Base-by-base conservation (phyloP, 169 alveolate species). In the Sarcocystis neurona region DNA sequence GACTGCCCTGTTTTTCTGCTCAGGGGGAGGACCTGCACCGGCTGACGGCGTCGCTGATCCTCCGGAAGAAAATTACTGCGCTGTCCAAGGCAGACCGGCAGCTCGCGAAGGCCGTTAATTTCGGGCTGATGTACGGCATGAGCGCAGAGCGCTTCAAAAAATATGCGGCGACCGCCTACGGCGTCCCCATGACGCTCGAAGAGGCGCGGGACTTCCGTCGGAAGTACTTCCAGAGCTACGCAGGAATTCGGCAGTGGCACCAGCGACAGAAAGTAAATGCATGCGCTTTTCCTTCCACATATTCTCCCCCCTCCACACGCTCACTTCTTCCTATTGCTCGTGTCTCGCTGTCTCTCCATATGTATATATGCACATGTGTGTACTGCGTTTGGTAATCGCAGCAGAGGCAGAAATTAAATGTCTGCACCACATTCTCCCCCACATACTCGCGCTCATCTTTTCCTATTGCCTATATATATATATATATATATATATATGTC, bases 81-180 rank as follows among this genome's bases (percentile, higher is more conserved):
- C 88, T 95, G n/a, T 89, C 92, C 44, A 94, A 94, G 87, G 97
- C 92, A 27, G 97, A 95, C 72, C 91, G 97, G n/a, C 97, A 95
- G 87, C 94, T 95, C 74, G 97, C 97, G 46, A 95, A 95, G 92
- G 97, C 97, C 32, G 96, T 95, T 48, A 95, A 95, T 85, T 95
- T 95, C 80, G 97, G 97, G 15, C 78, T 95, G 60, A 93, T 95
- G 48, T 95, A 93, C 91, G 97, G 97, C n/a, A 95, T 95, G 96
- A 93, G 96, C 47, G 92, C 92, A 48, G 92, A 88, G 12, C 93
- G 95, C 37, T 92, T 96, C 94, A 93, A 93, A 66, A 94, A 84
- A 90, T 96, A 96, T 80, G 97, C 97, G 47, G 94, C 94, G 56
- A 88, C 93, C 0, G 92, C 95, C 80, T 96, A 96, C 79, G 94